Evolutionary conservation across 192 early-diverging fungal genomes (phyloP).

Genomic region (Coemansia sp.): DNA sequence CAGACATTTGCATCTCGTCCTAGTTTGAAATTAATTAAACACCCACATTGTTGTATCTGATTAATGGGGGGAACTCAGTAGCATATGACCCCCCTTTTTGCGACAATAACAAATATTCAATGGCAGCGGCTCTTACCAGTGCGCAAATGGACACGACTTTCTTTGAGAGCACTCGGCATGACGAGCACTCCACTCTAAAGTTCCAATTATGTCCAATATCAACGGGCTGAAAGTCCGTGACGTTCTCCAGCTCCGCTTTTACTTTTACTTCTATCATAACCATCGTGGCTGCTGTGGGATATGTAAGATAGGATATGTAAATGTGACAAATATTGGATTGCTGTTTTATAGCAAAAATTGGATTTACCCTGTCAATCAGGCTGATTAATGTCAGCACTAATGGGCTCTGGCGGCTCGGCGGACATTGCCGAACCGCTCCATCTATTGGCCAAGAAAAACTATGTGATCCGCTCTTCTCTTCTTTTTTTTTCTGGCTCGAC

Average conservation of each 20-base stretch:
- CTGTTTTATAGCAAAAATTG: too few species aligned
- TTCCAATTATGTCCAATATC: conserved; percentile 62
- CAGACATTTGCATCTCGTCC: conserved; percentile 66
- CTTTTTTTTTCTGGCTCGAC: too few species aligned
- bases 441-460: too few species aligned
- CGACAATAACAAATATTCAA: background rate
- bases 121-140: background rate
- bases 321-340: too few species aligned
- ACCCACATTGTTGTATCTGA: background rate
- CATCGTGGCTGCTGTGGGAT: background rate
- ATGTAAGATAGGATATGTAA: too few species aligned
- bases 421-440: too few species aligned
- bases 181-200: conserved; percentile 7
- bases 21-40: conserved; percentile 17
- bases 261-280: conserved; percentile 7
- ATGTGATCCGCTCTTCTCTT: too few species aligned
- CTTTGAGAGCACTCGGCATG: conserved; percentile 2
- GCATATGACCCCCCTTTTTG: background rate
- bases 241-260: conserved; percentile 82
- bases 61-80: background rate
- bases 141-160: conserved; percentile 4
- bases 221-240: conserved; percentile 70
- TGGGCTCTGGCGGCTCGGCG: too few species aligned
- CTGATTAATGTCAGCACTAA: too few species aligned
- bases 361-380: too few species aligned